Evolutionary conservation across 2,329 filamentous ascomycete species (phyloP), one percentile per base, ranked within the genome.

Genomic region (Verticillium dahliae): DNA sequence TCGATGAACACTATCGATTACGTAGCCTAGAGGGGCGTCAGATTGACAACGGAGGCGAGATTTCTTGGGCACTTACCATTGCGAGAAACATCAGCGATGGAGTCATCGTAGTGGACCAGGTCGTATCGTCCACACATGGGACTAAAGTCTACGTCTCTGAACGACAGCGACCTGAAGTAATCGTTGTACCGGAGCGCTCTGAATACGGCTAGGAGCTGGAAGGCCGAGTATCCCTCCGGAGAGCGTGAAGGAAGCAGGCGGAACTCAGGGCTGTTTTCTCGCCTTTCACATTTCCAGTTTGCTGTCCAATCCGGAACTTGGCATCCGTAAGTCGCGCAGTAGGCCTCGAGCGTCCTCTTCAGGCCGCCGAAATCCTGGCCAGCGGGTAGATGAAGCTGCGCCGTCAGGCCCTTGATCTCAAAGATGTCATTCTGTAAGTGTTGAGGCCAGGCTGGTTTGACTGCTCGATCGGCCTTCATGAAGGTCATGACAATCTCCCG

Each of bases 391-490:
- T 83, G 80, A 60, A 83, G 77, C 6, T 81, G 80, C 11, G 81
- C 78, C 7, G 80, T 77, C 14, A 85, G 76, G 7, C 81, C 82
- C 52, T 78, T 76, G 59, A 85, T 76, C 58, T 78, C 77, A 65
- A 85, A 85, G 4, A 84, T 78, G 50, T 75, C 74, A 39, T 79
- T 78, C 65, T 85, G 83, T 71, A 83, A 78, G 41, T 81, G 74
- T 59, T 83, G 79, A 10, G 83, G 83, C 83, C 83, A 86, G 62
- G 81, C 81, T 0, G 83, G 83, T 67, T 85, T 85, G 55, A 86
- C 70, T 60, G 79, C 81, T 41, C 82, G 79, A 67, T 86, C 83
- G 34, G 78, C 78, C 60, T 79, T 82, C 61, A 81, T 81, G 37
- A 86, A 73, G 1, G 78, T 81, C 59, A 81, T 78, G 56, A 85